phyloP scores from a whole-genome alignment of 148 eudicot genomes.

The Chenopodium suecicum region DNA sequence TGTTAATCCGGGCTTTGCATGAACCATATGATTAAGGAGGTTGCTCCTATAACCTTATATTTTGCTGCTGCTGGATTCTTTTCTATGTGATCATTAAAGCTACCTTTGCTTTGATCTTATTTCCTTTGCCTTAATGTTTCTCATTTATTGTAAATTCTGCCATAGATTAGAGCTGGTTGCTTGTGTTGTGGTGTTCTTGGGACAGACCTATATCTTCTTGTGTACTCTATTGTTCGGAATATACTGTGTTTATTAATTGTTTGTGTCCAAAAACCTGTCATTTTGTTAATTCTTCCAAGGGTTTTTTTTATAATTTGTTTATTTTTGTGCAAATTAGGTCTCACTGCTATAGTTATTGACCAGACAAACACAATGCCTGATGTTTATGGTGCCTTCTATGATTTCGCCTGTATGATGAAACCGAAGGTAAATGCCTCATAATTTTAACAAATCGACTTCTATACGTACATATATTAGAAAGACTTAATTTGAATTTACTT shows the following conservation, averaged over 20 bases:
- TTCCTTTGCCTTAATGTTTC: neutral
- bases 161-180: neutral
- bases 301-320: neutral
- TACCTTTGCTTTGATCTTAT: too few relatives aligned
- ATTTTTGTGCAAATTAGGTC: conserved; percentile 43
- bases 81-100: too few relatives aligned
- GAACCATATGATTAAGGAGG: neutral
- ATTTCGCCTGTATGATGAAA: conserved; percentile 72
- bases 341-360: conserved; percentile 78
- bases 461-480: neutral
- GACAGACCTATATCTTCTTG: neutral
- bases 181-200: neutral
- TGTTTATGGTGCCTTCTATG: conserved; percentile 86
- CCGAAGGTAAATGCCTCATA: conserved; percentile 50
- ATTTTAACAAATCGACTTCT: neutral
- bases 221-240: neutral
- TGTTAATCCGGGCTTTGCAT: neutral
- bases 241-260: neutral
- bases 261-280: neutral
- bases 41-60: neutral
- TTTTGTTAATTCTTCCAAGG: neutral
- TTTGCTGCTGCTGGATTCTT: too few relatives aligned
- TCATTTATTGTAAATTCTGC: neutral
- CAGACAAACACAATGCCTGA: conserved; percentile 70
- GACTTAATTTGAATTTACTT: conserved; percentile 3